phyloP scores from a whole-genome alignment of 257 asterid genomes.

The Craterostigma plantagineum region DNA sequence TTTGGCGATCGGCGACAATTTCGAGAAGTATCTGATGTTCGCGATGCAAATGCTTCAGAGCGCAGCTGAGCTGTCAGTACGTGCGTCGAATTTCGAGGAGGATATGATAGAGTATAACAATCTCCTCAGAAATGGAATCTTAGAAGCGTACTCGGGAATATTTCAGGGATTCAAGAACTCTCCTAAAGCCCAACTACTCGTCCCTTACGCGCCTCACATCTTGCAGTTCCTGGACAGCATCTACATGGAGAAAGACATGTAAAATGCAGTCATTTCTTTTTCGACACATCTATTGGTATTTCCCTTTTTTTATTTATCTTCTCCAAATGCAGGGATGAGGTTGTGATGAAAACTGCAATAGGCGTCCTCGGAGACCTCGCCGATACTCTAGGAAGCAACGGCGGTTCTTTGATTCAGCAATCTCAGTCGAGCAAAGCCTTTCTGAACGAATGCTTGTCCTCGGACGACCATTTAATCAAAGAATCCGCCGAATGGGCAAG shows the following conservation, averaged over 20 bases:
- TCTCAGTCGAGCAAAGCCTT: slow-evolving; percentile 73
- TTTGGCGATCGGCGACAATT: slow-evolving; percentile 62
- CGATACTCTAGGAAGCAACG: slow-evolving; percentile 82
- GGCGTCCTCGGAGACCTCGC: slow-evolving; percentile 91
- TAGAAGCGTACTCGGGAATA: slow-evolving; percentile 84
- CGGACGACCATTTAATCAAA: slow-evolving; percentile 82
- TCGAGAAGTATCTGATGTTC: slow-evolving; percentile 67
- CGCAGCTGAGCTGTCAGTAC: slow-evolving; percentile 74
- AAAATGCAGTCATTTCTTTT: slow-evolving; percentile 14
- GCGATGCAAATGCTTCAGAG: slow-evolving; percentile 91
- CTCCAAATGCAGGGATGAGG: slow-evolving; percentile 59
- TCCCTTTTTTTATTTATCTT: not conserved
- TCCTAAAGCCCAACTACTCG: slow-evolving; percentile 55
- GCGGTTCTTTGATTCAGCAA: slow-evolving; percentile 65
- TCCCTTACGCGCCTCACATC: slow-evolving; percentile 66
- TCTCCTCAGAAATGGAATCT: slow-evolving; percentile 53
- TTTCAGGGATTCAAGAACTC: slow-evolving; percentile 76
- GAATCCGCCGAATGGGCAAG: slow-evolving; percentile 97
- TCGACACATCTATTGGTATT: not conserved
- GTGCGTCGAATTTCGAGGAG: slow-evolving; percentile 49
- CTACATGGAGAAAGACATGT: slow-evolving; percentile 71
- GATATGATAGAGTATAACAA: slow-evolving; percentile 68
- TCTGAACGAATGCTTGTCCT: slow-evolving; percentile 67
- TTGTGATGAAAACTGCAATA: slow-evolving; percentile 84
- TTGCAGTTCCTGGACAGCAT: slow-evolving; percentile 69